Percentiles rank a stretch among this genome's conserved stretches.
Conservation (phyloP, 441 rosid species). For the Adansonia rubrostipa region DNA sequence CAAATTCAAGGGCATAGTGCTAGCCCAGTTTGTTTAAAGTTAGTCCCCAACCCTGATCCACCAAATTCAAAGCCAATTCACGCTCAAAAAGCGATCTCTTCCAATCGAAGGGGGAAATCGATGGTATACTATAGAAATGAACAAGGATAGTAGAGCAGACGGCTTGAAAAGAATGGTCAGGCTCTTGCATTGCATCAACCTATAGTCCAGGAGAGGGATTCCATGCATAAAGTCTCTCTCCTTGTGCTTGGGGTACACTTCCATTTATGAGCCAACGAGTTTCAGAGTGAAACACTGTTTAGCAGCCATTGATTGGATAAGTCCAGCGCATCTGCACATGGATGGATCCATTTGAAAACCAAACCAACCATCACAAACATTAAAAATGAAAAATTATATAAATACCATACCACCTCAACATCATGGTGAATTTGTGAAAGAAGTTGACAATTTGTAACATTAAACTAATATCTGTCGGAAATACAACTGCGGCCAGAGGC, state of each 20-base stretch:
- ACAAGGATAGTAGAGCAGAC: background rate
- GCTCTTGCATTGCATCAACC: background rate
- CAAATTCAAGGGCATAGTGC: background rate
- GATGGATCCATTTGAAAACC: constrained; percentile 29
- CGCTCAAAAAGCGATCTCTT: no score
- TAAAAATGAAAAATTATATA: no score
- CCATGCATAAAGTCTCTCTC: background rate
- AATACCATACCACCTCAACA: no score
- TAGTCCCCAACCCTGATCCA: background rate
- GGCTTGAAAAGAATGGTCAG: background rate
- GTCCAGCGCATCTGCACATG: constrained; percentile 24
- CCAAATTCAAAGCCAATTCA: background rate
- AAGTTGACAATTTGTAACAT: no score
- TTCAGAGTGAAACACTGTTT: constrained; percentile 4
- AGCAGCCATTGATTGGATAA: constrained; percentile 16
- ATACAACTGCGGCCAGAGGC: no score
- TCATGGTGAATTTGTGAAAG: no score
- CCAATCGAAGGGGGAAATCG: background rate
- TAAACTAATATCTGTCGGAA: no score
- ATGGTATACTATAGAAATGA: background rate
- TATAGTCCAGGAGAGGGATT: background rate
- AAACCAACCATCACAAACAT: background rate
- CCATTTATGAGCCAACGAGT: background rate
- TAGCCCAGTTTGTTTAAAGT: background rate
- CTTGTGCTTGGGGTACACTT: background rate